Evolutionary conservation across 345 rosid species (phyloP), one percentile per base, ranked within the genome.

Genomic region (Xanthoceras sorbifolium): DNA sequence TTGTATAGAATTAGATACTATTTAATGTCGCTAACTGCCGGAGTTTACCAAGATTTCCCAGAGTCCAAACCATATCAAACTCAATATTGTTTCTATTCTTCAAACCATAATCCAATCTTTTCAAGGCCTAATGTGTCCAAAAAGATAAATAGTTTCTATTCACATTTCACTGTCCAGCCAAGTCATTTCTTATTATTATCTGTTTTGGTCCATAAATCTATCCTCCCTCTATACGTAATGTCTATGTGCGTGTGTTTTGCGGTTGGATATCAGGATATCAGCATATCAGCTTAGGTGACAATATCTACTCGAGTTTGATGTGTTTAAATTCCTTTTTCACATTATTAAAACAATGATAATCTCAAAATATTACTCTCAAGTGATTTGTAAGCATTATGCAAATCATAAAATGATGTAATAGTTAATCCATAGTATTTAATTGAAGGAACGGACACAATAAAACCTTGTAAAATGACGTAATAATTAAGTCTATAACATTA

Each of bases 21-120:
- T 36, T 40, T 29, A 1, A 4, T 78, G 79, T 80, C 75, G 73
- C 54, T 75, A 66, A n/a, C 34, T 73, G 68, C 70, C 79, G 71
- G 59, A 63, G 42, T 38, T 50, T 38, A 44, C 69, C 63, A 64
- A 67, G 73, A 28, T 48, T 66, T 54, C 12, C 22, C 14, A 44
- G 69, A 67, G 70, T 70, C 78, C 76, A 60, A 66, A 64, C 44
- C 25, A 25, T 6, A 64, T 72, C 78, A 65, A 77, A 71, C 69
- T 79, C 79, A 44, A 42, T 31, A 44, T 57, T 57, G 55, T 1
- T 29, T 70, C 54, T 8, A n/a, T 54, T 74, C 78, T 34, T 23
- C 36, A 32, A 20, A 67, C 42, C 63, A 36, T 55, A 61, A 71
- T 80, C 82, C 73, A 55, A 44, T 46, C 63, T 68, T 54, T 57